Evolutionary conservation across 768 basidiomycete genomes (phyloP).

Genomic region (Naganishia friedmannii): DNA sequence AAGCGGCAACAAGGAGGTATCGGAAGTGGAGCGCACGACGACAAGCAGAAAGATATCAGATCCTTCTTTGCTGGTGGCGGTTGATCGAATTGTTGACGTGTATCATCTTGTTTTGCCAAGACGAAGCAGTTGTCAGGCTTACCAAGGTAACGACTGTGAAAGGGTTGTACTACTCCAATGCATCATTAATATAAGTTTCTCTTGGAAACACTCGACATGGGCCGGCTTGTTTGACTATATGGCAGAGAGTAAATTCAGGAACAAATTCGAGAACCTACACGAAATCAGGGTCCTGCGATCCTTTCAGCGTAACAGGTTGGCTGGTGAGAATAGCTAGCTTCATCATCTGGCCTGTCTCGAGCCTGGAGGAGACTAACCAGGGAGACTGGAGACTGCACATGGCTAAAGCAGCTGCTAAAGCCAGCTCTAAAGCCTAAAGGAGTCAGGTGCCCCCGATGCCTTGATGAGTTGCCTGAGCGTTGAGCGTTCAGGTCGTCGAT

Average conservation of each 20-base stretch:
- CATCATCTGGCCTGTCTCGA: too few species aligned
- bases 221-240: too few species aligned
- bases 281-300: too few species aligned
- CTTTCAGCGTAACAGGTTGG: too few species aligned
- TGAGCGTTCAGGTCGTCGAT: not conserved
- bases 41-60: constrained; percentile 70
- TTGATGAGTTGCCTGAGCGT: not conserved
- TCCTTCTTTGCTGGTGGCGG: constrained; percentile 74
- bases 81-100: not conserved
- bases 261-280: too few species aligned
- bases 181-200: too few species aligned
- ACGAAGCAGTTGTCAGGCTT: not conserved
- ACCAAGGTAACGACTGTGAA: not conserved
- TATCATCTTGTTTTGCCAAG: not conserved
- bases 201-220: too few species aligned
- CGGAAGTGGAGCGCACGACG: constrained; percentile 67
- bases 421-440: not conserved
- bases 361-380: too few species aligned
- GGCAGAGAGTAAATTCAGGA: too few species aligned
- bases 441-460: constrained; percentile 2
- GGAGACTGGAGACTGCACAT: too few species aligned
- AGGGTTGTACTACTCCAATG: not conserved
- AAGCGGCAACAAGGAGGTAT: constrained; percentile 74
- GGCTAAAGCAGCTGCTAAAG: too few species aligned
- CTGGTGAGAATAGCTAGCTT: too few species aligned